Percentiles rank a stretch among this genome's conserved stretches.
Conservation (phyloP, 2,329 filamentous ascomycete species). For the Capronia epimyces region DNA sequence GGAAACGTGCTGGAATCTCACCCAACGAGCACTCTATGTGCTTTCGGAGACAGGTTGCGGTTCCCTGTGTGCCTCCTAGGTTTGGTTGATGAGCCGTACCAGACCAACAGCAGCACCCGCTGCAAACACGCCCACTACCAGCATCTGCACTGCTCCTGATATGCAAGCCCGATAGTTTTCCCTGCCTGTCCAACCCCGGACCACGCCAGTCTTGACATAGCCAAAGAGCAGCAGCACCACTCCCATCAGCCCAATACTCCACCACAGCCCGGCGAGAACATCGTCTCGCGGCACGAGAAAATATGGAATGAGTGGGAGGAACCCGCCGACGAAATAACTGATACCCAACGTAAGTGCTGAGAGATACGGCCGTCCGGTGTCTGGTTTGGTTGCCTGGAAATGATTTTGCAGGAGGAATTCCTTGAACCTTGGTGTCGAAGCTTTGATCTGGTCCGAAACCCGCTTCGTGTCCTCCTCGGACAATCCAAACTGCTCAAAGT, state of each 20-base stretch:
- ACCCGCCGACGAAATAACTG: constrained; percentile 38
- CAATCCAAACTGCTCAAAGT: constrained; percentile 49
- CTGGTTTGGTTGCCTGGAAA: constrained; percentile 20
- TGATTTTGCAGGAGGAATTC: constrained; percentile 25
- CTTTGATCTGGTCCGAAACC: constrained; percentile 23
- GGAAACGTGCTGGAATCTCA: too few relatives aligned
- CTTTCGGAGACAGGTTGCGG: too few relatives aligned
- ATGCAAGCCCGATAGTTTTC: constrained; percentile 50
- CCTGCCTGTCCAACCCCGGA: constrained; percentile 41
- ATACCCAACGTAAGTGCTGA: constrained; percentile 37
- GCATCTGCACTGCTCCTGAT: constrained; percentile 59
- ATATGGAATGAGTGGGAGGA: constrained; percentile 50
- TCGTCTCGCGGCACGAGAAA: constrained; percentile 38
- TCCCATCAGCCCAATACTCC: constrained; percentile 49
- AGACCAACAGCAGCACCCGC: constrained; percentile 62
- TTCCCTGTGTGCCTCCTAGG: too few relatives aligned
- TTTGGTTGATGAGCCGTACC: constrained; percentile 21
- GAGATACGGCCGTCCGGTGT: constrained; percentile 42
- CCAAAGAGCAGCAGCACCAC: constrained; percentile 49
- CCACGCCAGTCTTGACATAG: constrained; percentile 46
- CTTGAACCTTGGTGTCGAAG: constrained; percentile 18
- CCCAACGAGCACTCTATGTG: too few relatives aligned
- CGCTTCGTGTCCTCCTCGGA: constrained; percentile 31
- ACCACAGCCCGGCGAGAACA: constrained; percentile 41
- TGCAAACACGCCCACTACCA: constrained; percentile 59